Base-by-base conservation (phyloP, 352 stramenopile genomes). In the Achlya hypogyna region DNA sequence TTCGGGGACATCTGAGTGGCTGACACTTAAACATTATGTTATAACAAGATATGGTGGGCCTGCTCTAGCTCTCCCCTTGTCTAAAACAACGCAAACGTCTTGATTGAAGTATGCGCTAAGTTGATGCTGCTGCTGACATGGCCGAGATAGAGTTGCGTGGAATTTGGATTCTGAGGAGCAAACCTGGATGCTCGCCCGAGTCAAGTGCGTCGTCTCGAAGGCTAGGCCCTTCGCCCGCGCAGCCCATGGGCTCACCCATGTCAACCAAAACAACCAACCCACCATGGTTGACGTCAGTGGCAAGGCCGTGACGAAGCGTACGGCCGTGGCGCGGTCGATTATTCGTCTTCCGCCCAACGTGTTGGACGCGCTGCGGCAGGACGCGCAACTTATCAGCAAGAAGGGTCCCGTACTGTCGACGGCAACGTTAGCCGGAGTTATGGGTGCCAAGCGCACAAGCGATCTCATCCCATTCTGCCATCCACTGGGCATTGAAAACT, bases 381-480 rank as follows among this genome's bases (percentile, higher is more conserved):
- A 40, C 14, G 64, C 56, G 8, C 29, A 73, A 23, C 78, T 94
- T 28, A 69, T 80, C n/a, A 81, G 85, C 6, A 79, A 81, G 14
- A 92, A 98, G 65, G 95, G 95, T 5, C 89, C 93, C 0, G 96
- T 98, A 43, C 82, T 95, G 69, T 78, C 84, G 45, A 98, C 89
- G 5, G 95, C 95, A 5, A 87, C 96, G 62, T 82, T 98, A 47
- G 93, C 92, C 1, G 95, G 93, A 8, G 95, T 98, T 22, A 83
- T 97, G 71, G 92, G 81, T 25, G 92, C 92, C 53, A 98, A 98
- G 73, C 77, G 89, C 52, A 98, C 95, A 53, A 96, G 87, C 68
- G 63, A 89, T 18, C 76, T 98, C 18, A 93, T 98, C 68, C 95
- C 93, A 0, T 92, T 98, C 47, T 98, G 93, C 74, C 93, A 98